Evolutionary conservation across 2,329 filamentous ascomycete genomes (phyloP).

Genomic region (Verticillium isaacii): DNA sequence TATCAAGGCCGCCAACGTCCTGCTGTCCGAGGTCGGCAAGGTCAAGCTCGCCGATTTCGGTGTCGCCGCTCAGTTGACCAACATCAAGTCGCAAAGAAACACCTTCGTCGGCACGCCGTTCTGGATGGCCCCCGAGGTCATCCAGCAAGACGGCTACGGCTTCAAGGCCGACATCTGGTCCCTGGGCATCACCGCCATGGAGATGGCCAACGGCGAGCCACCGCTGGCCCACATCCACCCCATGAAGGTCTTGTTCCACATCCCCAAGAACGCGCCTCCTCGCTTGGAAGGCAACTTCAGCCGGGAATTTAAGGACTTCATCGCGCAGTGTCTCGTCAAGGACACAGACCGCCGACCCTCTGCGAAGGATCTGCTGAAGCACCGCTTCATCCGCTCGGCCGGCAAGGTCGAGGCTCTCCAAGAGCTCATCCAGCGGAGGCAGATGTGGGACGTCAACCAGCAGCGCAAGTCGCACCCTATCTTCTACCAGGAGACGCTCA

Average conservation of each 20-base stretch:
- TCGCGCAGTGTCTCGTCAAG: slow-evolving; percentile 86
- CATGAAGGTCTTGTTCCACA: slow-evolving; percentile 90
- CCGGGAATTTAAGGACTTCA: slow-evolving; percentile 90
- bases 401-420: slow-evolving; percentile 85
- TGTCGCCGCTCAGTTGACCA: slow-evolving; percentile 91
- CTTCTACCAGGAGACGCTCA: slow-evolving; percentile 91
- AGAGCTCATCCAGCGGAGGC: slow-evolving; percentile 78
- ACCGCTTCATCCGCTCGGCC: slow-evolving; percentile 81
- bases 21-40: slow-evolving; percentile 85
- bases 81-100: slow-evolving; percentile 95
- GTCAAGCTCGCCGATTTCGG: slow-evolving; percentile 98
- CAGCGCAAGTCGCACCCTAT: slow-evolving; percentile 66
- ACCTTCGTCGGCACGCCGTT: slow-evolving; percentile 97
- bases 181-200: slow-evolving; percentile 84
- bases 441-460: slow-evolving; percentile 74
- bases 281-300: slow-evolving; percentile 81
- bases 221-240: slow-evolving; percentile 81
- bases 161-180: slow-evolving; percentile 96
- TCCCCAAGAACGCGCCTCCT: slow-evolving; percentile 83
- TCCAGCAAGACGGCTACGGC: slow-evolving; percentile 77
- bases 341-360: slow-evolving; percentile 80
- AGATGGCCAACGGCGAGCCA: slow-evolving; percentile 85
- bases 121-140: slow-evolving; percentile 96
- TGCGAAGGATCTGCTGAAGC: slow-evolving; percentile 80
- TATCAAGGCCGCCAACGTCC: slow-evolving; percentile 92